Evolutionary conservation across 2,329 filamentous ascomycete genomes (phyloP), one percentile per base, ranked within the genome.

Genomic region (Paecilomyces variotii): DNA sequence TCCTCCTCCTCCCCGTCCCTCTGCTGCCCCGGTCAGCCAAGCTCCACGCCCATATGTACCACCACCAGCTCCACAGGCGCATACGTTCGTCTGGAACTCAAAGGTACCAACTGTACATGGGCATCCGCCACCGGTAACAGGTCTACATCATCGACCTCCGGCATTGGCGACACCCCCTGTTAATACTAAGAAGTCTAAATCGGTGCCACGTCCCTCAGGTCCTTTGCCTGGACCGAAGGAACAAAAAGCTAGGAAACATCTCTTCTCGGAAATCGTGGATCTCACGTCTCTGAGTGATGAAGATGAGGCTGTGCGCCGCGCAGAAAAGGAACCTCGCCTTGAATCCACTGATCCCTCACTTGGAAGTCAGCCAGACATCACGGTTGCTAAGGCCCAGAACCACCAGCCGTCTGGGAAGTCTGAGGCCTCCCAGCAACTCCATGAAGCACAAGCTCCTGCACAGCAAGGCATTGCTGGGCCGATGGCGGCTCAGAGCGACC

Each of bases 221-320:
- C 65, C 67, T 6, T 56, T 61, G 2, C 64, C 68, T n/a, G 68
- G 67, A 7, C 67, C 80, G 61, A 84, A 84, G 63, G 80, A 80
- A 65, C 79, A 82, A 64, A 77, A 77, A 56, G 81, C 82, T n/a
- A 73, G 80, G 27, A 85, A 84, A 65, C 76, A 81, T 25, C 78
- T 74, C 6, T 80, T 84, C 61, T 76, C 72, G 27, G 82, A 84
- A 28, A 69, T 85, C 50, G 74, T 84, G 4, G 82, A 84, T 64
- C 66, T 84, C 56, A 79, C 80, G 32, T 62, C 63, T 25, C 65
- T 80, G 19, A 77, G 77, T 14, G 79, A 80, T 25, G 76, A 79
- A 0, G 64, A 76, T 64, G 61, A 67, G 49, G 67, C 71, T 45
- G 19, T 45, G 39, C 39, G 39, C 56, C 60, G 68, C 5, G 76